Evolutionary conservation across 2,329 filamentous ascomycete genomes (phyloP).

Genomic region (Penicillium paneum): DNA sequence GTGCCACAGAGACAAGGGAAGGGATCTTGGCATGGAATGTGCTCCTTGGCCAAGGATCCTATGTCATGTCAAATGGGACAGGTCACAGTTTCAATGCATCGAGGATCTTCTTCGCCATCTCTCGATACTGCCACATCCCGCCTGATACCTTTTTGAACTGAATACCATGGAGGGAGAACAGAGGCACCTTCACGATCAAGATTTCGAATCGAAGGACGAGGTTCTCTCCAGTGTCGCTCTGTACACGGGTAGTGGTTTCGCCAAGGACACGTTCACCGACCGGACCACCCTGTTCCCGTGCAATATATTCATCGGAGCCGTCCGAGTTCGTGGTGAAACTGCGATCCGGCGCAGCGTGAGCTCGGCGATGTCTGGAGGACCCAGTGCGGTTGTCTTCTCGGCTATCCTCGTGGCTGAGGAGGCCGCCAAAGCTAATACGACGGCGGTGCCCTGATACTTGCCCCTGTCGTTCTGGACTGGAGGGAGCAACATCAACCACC

Average conservation of each 20-base stretch:
- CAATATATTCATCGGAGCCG: slow-evolving; percentile 72
- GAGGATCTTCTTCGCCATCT: slow-evolving; percentile 94
- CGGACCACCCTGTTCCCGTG: slow-evolving; percentile 37
- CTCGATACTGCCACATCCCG: slow-evolving; percentile 98
- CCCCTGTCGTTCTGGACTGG: slow-evolving; percentile 54
- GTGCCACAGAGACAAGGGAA: not conserved
- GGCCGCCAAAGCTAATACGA: slow-evolving; percentile 79
- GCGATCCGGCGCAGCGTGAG: slow-evolving; percentile 55
- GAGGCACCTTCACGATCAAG: slow-evolving; percentile 92
- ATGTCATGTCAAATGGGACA: slow-evolving; percentile 3
- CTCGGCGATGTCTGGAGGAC: slow-evolving; percentile 44
- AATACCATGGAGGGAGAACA: slow-evolving; percentile 88
- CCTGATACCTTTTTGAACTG: slow-evolving; percentile 97
- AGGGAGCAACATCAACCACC: slow-evolving; percentile 59
- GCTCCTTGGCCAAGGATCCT: not conserved
- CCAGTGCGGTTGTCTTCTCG: slow-evolving; percentile 57
- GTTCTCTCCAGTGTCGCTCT: slow-evolving; percentile 80
- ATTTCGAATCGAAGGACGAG: slow-evolving; percentile 91
- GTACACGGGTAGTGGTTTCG: slow-evolving; percentile 88
- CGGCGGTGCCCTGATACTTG: slow-evolving; percentile 58
- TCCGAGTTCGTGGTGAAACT: slow-evolving; percentile 85
- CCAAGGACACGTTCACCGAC: slow-evolving; percentile 64
- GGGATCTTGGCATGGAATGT: not conserved
- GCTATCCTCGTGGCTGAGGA: slow-evolving; percentile 64
- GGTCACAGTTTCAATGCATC: slow-evolving; percentile 73